phyloP scores from a whole-genome alignment of 768 basidiomycete species.

The Punctularia strigosozonata region DNA sequence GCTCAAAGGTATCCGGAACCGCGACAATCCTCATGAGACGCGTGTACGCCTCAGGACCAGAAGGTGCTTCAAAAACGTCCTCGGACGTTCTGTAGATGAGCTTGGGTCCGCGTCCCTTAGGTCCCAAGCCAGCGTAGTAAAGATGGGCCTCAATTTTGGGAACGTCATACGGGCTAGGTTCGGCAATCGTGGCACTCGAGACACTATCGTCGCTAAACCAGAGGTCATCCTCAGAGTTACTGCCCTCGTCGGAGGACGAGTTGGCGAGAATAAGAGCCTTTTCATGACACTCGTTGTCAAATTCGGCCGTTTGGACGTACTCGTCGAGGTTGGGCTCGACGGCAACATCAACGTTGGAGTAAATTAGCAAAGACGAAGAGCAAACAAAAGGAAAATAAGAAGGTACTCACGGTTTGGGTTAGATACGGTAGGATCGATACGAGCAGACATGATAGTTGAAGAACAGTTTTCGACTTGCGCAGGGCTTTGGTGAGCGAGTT shows the following conservation, averaged over 20 bases:
- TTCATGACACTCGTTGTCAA: not conserved
- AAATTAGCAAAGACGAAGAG: not conserved
- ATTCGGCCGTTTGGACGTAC: not conserved
- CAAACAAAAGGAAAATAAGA: not conserved
- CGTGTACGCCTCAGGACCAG: conserved; percentile 9
- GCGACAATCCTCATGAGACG: conserved; percentile 12
- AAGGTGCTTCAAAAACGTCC: conserved; percentile 9
- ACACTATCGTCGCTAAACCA: not conserved
- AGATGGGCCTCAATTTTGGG: conserved; percentile 12
- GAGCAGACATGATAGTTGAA: too few relatives aligned
- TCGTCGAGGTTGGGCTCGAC: not conserved
- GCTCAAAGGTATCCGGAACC: conserved; percentile 10
- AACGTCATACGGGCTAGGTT: conserved; percentile 6
- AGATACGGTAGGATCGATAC: too few relatives aligned
- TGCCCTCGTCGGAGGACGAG: not conserved
- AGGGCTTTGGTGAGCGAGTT: not conserved
- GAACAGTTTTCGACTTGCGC: not conserved
- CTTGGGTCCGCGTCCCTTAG: conserved; percentile 10
- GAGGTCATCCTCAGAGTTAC: not conserved
- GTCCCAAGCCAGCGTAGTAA: conserved; percentile 11
- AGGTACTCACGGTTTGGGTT: not conserved
- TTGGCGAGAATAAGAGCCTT: not conserved
- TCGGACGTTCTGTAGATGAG: conserved; percentile 11
- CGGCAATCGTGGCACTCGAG: conserved; percentile 4
- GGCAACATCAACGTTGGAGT: not conserved